Evolutionary conservation across 495 filamentous ascomycete species (phyloP), one percentile per base, ranked within the genome.

Genomic region (Sabuloglossum arenarium): DNA sequence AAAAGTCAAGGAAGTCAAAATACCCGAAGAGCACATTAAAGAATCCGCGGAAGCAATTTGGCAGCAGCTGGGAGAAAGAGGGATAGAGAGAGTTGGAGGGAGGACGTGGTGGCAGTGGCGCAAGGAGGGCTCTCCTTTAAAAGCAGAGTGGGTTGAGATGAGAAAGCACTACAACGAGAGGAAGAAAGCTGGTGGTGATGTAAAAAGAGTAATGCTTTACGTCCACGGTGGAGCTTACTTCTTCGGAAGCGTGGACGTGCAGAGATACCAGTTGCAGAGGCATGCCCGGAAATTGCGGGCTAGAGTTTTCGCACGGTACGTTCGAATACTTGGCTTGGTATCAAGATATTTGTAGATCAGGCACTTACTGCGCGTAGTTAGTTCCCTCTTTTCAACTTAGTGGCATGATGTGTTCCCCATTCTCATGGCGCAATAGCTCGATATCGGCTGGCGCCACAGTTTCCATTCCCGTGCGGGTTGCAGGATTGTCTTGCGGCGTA

Each of bases 61-160:
- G 34, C 72, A 75, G 16, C 80, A 95, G 63, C 74, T 96, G 27
- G 90, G 90, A 0, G 75, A 75, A 3, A 75, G 80, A 16, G 89
- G 86, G 0, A 72, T 95, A 23, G 68, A 73, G 24, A 75, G 75
- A 42, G 76, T 95, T 1, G 90, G 90, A 21, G 90, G 90, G 0
- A 74, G 76, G 66, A 78, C 78, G 42, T 97, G 90, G 90, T 97
- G 90, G 90, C 85, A 88, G 70, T 97, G 90, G 90, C 79, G 90
- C 55, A 69, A 71, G 16, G 73, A 74, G 0, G 69, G 75, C 16
- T 73, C 70, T 30, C 75, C 77, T 0, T 67, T 93, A 53, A 79
- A 79, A 63, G 88, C 84, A 1, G 91, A 97, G 65, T 96, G 87
- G 90, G 82, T 97, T 59, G 91, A 95, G 73, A 95, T 95, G 89